Conservation (phyloP, 2,329 filamentous ascomycete species). For the Ophiostoma triangulosporum region DNA sequence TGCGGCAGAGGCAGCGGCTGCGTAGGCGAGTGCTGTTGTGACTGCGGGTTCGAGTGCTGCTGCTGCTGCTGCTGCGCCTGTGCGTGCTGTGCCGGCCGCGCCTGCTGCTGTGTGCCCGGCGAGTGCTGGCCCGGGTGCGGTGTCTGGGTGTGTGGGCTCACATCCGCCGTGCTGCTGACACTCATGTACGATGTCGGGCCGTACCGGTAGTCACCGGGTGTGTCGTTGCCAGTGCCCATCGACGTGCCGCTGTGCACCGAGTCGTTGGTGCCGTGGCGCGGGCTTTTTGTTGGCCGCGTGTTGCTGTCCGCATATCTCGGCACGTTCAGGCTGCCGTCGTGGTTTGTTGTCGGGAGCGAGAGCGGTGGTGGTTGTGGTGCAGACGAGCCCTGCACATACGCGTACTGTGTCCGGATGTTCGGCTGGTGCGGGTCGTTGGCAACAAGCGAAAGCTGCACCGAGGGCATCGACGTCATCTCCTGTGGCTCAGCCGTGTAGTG, state of each 20-base stretch:
- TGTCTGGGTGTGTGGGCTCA: slow-evolving; percentile 21
- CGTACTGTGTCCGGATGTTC: slow-evolving; percentile 38
- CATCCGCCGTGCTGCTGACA: slow-evolving; percentile 22
- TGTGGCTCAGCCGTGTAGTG: slow-evolving; percentile 38
- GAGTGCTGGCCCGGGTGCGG: slow-evolving; percentile 14
- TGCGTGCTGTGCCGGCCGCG: neutral
- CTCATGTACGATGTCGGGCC: slow-evolving; percentile 30
- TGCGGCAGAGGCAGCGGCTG: slow-evolving; percentile 10
- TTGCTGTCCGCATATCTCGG: slow-evolving; percentile 44
- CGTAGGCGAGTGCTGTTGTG: slow-evolving; percentile 9
- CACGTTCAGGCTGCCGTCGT: slow-evolving; percentile 35
- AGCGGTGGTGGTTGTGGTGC: slow-evolving; percentile 38
- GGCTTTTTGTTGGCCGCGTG: slow-evolving; percentile 41
- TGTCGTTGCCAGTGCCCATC: slow-evolving; percentile 30
- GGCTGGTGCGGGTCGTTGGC: slow-evolving; percentile 35
- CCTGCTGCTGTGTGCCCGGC: slow-evolving; percentile 1
- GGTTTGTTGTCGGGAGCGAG: slow-evolving; percentile 25
- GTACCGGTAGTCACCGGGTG: slow-evolving; percentile 43
- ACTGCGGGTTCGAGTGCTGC: slow-evolving; percentile 12
- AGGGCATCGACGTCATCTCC: slow-evolving; percentile 41
- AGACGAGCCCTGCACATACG: slow-evolving; percentile 37
- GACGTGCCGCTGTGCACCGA: slow-evolving; percentile 38
- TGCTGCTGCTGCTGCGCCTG: slow-evolving; percentile 4
- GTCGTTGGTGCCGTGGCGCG: slow-evolving; percentile 39
- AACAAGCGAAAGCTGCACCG: slow-evolving; percentile 37